These are phyloP conservation scores for Trichosporon sp. DNA, from an alignment of 1,284 basidiomycete species.

Conservation along the genomic window DNA sequence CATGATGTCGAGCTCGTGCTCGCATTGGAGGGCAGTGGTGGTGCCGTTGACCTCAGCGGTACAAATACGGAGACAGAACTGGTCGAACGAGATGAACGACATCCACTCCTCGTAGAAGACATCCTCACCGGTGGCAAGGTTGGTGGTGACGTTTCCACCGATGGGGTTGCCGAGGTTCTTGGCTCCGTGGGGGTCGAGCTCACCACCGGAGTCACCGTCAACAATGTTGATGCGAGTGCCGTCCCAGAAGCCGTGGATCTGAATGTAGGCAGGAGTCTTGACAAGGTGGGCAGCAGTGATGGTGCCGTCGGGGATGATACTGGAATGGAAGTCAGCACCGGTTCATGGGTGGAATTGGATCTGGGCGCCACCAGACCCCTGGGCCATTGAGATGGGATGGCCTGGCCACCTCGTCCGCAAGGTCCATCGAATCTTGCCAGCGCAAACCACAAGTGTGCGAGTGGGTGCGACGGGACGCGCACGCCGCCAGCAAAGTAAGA, in stretches of 20 bases:
- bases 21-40: constrained; percentile 50
- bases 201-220: constrained; percentile 57
- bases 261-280: constrained; percentile 53
- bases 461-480: background rate
- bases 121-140: constrained; percentile 58
- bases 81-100: constrained; percentile 54
- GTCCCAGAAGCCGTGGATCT: constrained; percentile 59
- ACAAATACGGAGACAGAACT: constrained; percentile 58
- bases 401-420: background rate
- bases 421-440: background rate
- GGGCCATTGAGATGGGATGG: background rate
- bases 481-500: background rate
- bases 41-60: constrained; percentile 50
- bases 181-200: constrained; percentile 59
- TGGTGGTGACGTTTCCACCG: constrained; percentile 61
- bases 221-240: constrained; percentile 58
- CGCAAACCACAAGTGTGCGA: background rate
- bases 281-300: constrained; percentile 51
- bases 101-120: constrained; percentile 62
- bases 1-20: constrained; percentile 56
- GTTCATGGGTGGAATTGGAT: background rate
- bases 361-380: background rate
- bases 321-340: constrained; percentile 25
- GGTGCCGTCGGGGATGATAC: constrained; percentile 55
- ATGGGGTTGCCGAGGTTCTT: constrained; percentile 59